Base-by-base conservation (phyloP, 768 basidiomycete genomes). In the Pleurotus tuber-regium region DNA sequence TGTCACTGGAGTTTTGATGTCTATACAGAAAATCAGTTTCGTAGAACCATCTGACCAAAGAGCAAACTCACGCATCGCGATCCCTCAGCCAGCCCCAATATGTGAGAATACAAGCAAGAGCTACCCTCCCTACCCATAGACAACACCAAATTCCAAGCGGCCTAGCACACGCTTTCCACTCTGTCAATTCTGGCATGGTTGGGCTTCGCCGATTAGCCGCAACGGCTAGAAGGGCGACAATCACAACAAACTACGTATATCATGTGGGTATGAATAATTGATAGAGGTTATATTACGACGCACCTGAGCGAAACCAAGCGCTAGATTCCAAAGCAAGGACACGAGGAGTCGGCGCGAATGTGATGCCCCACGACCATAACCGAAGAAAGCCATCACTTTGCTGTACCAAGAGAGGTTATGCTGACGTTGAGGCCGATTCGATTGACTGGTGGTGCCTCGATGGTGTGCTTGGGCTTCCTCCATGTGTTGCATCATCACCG, bases 121-220 rank as follows among this genome's bases (percentile, higher is more conserved):
- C 63, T 7, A 76, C 73, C 39, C 80, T 70, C 19, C 72, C 66
- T 28, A 80, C 58, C 79, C 83, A 85, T 3, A 85, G 63, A 39
- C 71, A 68, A 51, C 77, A 72, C 84, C 84, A 85, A 6, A 67
- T 68, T 2, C 83, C 83, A 12, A 85, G 61, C 4, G 83, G 83
- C 24, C 75, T 69, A 18, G 64, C 65, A 54, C 83, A 85, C 0
- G 78, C 79, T 24, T 65, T 54, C 66, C 83, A 81, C 61, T 85
- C 83, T 55, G 66, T 71, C 44, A 62, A 36, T 3, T 54, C 58
- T 0, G 59, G 61, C 42, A 63, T 48, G 0, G 68, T 72, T 4
- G 75, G 77, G 55, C 80, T 83, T 51, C 65, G 57, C 2, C 62
- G 62, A 31, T 69, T 66, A 12, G 78, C 67, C 6, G 78, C 71